Percentiles rank a stretch among this genome's conserved stretches.
These are phyloP conservation scores for Candolleomyces eurysporus DNA, from an alignment of 768 basidiomycete genomes.

Conservation along the genomic window DNA sequence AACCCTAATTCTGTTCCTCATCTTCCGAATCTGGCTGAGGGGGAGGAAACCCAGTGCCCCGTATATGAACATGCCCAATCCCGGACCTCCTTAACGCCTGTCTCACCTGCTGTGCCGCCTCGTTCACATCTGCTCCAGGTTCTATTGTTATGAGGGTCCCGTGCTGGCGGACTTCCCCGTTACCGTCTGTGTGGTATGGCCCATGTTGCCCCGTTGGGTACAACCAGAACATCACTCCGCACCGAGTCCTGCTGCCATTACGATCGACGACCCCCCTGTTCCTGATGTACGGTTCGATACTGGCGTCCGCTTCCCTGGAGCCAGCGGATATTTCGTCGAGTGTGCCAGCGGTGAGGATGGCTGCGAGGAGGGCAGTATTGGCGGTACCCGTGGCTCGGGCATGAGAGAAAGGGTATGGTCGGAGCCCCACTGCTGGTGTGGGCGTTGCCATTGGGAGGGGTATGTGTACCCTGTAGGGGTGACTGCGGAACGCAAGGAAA, in stretches of 20 bases:
- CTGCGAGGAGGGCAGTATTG: constrained; percentile 9
- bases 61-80: constrained; percentile 11
- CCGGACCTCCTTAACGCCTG: background rate
- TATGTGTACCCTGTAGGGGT: background rate
- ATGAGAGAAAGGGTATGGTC: constrained; percentile 7
- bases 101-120: background rate
- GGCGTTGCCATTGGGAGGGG: background rate
- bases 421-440: background rate
- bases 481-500: background rate
- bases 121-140: background rate
- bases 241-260: background rate
- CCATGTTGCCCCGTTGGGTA: constrained; percentile 13
- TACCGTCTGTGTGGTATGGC: constrained; percentile 8
- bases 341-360: constrained; percentile 11
- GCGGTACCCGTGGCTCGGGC: constrained; percentile 3
- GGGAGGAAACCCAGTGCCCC: background rate
- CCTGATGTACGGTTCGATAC: constrained; percentile 10
- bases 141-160: background rate
- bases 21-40: background rate
- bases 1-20: background rate
- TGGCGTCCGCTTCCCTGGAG: constrained; percentile 5
- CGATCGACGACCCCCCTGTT: constrained; percentile 4
- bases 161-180: background rate
- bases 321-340: constrained; percentile 14
- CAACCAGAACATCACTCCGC: constrained; percentile 10